Evolutionary conservation across 768 basidiomycete species (phyloP).

Genomic region (Coprinopsis strossmayeri): DNA sequence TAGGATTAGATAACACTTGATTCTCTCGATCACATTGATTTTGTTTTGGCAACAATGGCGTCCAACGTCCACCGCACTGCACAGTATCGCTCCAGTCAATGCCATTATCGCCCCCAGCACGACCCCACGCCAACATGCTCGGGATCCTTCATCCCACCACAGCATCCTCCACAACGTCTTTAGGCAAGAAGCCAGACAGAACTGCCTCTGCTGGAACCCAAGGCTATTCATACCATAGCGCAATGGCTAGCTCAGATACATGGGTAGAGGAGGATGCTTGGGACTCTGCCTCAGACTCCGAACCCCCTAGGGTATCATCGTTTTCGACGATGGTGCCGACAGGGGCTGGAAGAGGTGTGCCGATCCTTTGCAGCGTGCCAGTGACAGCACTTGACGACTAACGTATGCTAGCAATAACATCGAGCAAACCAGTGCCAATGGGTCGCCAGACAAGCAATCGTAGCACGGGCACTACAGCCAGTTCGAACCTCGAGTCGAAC

Average conservation of each 20-base stretch:
- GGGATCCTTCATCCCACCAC: conserved; percentile 36
- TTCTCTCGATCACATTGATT: background rate
- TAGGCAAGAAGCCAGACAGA: background rate
- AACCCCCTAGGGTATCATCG: conserved; percentile 35
- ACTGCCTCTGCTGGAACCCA: background rate
- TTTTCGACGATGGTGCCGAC: background rate
- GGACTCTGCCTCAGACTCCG: conserved; percentile 79
- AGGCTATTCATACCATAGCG: background rate
- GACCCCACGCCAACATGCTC: conserved; percentile 65
- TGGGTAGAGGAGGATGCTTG: conserved; percentile 87
- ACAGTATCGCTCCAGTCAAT: background rate
- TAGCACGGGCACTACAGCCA: conserved; percentile 2
- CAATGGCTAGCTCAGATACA: conserved; percentile 24
- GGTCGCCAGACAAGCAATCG: conserved; percentile 14
- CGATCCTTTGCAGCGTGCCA: too few relatives aligned
- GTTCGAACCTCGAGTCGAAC: conserved; percentile 15
- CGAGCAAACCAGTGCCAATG: conserved; percentile 23
- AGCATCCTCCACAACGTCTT: conserved; percentile 6
- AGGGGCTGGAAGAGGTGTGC: conserved; percentile 24
- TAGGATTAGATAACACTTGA: conserved; percentile 12
- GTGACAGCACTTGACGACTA: too few relatives aligned
- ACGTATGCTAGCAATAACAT: conserved; percentile 24
- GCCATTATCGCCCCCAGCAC: conserved; percentile 62
- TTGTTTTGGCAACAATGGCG: background rate
- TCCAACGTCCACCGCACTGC: background rate